A percentile compares a stretch with the other conserved stretches of the same genome.
These are phyloP conservation scores for Crithidia expoeki DNA, from an alignment of 208 protist genomes.

Conservation along the genomic window DNA sequence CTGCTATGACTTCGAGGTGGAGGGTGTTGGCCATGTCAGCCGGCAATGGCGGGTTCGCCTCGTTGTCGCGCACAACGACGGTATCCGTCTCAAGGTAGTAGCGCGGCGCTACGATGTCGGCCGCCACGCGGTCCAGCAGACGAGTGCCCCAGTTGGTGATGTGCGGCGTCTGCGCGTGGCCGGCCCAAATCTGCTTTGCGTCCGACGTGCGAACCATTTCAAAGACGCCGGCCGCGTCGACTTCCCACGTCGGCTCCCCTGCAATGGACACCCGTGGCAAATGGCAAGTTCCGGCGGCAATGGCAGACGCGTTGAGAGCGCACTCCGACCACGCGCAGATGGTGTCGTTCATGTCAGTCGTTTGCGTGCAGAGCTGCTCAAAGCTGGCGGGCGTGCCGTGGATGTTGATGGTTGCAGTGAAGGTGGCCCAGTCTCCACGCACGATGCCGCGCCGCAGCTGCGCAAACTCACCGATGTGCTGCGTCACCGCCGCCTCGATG, in stretches of 20 bases:
- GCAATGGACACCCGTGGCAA: constrained; percentile 7
- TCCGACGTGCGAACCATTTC: neutral
- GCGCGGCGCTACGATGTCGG: constrained; percentile 18
- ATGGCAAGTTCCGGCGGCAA: neutral
- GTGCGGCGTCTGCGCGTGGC: constrained; percentile 16
- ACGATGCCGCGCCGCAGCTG: constrained; percentile 10
- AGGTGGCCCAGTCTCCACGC: constrained; percentile 9
- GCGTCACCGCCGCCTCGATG: constrained; percentile 1
- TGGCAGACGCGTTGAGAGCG: neutral
- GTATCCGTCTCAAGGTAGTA: constrained; percentile 12
- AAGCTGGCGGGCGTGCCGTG: neutral
- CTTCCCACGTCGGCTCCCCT: constrained; percentile 4
- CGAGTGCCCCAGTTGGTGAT: constrained; percentile 9
- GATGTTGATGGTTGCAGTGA: neutral
- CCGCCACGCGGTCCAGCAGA: constrained; percentile 13
- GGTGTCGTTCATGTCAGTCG: neutral
- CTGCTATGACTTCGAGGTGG: neutral
- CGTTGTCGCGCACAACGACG: neutral
- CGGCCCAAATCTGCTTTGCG: neutral
- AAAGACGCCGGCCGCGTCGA: constrained; percentile 17
- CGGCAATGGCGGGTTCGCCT: neutral
- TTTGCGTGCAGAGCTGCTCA: neutral
- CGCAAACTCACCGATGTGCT: neutral
- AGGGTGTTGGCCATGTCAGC: neutral
- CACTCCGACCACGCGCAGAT: constrained; percentile 14